Conservation (phyloP, 2,329 filamentous ascomycete species). For the Raffaelea deltoideospora region DNA sequence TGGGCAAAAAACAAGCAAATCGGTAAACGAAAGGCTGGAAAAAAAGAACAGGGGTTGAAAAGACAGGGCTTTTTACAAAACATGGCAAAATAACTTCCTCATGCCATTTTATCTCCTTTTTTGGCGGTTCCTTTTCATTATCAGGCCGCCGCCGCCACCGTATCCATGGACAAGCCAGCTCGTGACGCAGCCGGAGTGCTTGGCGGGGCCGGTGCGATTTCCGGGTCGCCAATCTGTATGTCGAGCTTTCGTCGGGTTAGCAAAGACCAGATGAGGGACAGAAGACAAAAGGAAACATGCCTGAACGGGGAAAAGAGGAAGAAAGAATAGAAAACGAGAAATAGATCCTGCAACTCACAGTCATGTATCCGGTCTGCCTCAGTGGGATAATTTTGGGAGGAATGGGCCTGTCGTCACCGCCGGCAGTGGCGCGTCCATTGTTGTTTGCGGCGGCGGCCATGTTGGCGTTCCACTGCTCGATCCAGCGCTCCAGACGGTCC, state of each 20-base stretch:
- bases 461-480: conserved; percentile 74
- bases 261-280: too few species aligned
- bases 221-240: conserved; percentile 12
- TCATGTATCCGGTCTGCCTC: conserved; percentile 13
- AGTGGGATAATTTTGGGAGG: conserved; percentile 12
- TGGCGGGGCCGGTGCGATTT: conserved; percentile 10
- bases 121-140: too few species aligned
- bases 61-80: too few species aligned
- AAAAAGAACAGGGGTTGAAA: neutral
- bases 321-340: too few species aligned
- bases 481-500: conserved; percentile 57
- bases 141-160: neutral
- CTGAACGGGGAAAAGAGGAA: neutral
- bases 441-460: conserved; percentile 27
- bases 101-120: too few species aligned
- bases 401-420: conserved; percentile 4
- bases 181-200: conserved; percentile 9
- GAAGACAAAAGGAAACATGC: too few species aligned
- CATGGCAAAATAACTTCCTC: neutral
- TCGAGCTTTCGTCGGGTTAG: conserved; percentile 8
- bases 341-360: conserved; percentile 4
- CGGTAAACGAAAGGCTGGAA: neutral
- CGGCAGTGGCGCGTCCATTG: neutral
- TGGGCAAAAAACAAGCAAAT: neutral
- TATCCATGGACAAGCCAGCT: conserved; percentile 2